Base-by-base conservation (phyloP, 2,329 filamentous ascomycete genomes). In the Grosmannia penicillata region DNA sequence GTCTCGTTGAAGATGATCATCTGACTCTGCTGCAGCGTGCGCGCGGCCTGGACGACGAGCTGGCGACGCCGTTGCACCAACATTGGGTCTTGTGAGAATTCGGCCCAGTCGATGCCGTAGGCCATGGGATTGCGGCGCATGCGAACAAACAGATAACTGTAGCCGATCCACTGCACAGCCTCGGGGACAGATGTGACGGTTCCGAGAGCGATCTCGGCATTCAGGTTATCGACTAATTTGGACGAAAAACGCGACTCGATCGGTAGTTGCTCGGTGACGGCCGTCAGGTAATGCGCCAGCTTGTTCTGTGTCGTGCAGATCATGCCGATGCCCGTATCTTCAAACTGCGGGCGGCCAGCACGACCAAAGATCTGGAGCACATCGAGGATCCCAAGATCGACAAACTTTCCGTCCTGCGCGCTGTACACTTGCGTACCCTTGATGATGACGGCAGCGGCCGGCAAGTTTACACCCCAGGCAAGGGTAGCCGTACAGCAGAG, bases 1-100 rank as follows among this genome's bases (percentile, higher is more conserved):
- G 68, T 74, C 53, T 96, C 91, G 48, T 98, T 95, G 65, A 89
- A 98, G 40, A 98, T 91, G 51, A 98, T 91, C 93, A 98, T 98
- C 59, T 98, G 91, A 49, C 84, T 93, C 52, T 87, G 72, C 53
- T 95, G 87, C 31, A 98, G 63, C 6, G 84, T 82, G 31, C 78
- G 71, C 1, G 91, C 91, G 19, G 91, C 91, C 49, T 93, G 79
- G 32, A 93, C 86, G 38, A 91, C 81, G 37, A 98, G 66, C 47
- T 91, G 78, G 4, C 87, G 75, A 37, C 91, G 75, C 48, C 89
- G 72, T 52, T 91, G 81, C 2, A 95, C 85, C 21, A 98, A 70
- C 42, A 77, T 78, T 0, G 86, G 87, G 50, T 98, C 91, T 48
- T 96, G 82, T 24, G 78, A 69, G 38, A 85, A 82, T 57, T 98